Evolutionary conservation across 371 early-diverging fungal species (phyloP).

Genomic region (Enterospora canceri): DNA sequence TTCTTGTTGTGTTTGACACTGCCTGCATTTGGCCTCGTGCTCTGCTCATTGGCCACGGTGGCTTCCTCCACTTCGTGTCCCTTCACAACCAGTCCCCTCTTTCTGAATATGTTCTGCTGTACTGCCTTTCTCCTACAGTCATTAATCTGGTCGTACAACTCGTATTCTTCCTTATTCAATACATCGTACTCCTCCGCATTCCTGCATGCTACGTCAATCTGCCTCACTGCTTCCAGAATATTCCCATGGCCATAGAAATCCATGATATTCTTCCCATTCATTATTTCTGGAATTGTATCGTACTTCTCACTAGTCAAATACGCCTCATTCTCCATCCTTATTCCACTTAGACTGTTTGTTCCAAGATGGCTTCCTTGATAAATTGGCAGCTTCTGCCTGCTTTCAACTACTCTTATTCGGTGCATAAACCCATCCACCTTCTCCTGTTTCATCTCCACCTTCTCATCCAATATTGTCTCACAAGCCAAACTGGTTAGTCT

Average conservation of each 20-base stretch:
- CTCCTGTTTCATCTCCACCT: conserved; percentile 49
- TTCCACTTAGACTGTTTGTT: conserved; percentile 17
- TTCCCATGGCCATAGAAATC: conserved; percentile 80
- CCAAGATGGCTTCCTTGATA: conserved; percentile 16
- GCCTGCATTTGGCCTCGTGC: not conserved
- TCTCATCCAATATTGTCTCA: conserved; percentile 48
- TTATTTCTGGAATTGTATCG: conserved; percentile 93
- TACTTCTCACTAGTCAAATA: conserved; percentile 72
- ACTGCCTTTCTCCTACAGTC: conserved; percentile 31
- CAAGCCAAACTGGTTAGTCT: conserved; percentile 49
- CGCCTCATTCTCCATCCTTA: conserved; percentile 25
- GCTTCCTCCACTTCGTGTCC: conserved; percentile 11
- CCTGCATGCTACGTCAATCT: conserved; percentile 87
- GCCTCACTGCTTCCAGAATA: conserved; percentile 71
- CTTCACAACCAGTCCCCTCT: conserved; percentile 7
- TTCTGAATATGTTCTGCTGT: conserved; percentile 17
- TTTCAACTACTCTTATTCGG: conserved; percentile 56
- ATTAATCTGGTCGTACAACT: conserved; percentile 38
- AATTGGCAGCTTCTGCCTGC: conserved; percentile 7
- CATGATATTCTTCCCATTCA: conserved; percentile 94
- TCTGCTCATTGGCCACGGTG: conserved; percentile 1
- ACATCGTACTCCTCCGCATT: conserved; percentile 48
- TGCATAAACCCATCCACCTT: conserved; percentile 23
- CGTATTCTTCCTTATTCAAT: conserved; percentile 37
- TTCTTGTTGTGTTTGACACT: conserved; percentile 32